Evolutionary conservation across 129 eudicot species (phyloP).

Genomic region (Helianthus tuberosus): DNA sequence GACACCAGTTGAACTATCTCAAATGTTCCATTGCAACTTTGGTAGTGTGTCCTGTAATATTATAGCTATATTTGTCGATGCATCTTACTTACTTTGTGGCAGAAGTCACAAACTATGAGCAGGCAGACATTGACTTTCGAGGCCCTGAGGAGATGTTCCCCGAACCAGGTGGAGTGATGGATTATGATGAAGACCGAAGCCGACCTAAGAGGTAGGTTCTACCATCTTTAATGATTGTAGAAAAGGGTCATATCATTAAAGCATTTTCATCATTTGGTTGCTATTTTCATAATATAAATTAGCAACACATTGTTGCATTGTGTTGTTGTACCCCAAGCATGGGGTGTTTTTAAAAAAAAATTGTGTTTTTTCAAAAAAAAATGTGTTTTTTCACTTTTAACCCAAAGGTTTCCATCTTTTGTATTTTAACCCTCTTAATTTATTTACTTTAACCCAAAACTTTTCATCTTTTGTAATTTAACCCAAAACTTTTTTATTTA

Average conservation of each 20-base stretch:
- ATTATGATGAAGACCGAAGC: constrained; percentile 49
- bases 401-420: too few relatives aligned
- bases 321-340: too few relatives aligned
- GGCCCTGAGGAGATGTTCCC: constrained; percentile 84
- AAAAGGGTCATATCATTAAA: constrained; percentile 1
- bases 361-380: too few relatives aligned
- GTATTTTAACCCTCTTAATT: too few relatives aligned
- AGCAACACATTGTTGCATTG: too few relatives aligned
- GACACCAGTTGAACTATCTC: not conserved
- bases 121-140: constrained; percentile 79
- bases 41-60: not conserved
- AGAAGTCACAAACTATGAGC: constrained; percentile 88
- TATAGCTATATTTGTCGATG: constrained; percentile 34
- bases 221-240: constrained; percentile 14
- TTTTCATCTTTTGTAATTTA: too few relatives aligned
- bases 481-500: too few relatives aligned
- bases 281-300: too few relatives aligned
- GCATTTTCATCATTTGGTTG: not conserved
- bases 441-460: too few relatives aligned
- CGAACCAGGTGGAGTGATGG: constrained; percentile 91
- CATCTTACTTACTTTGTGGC: constrained; percentile 72
- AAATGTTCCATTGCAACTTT: constrained; percentile 18
- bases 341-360: too few relatives aligned
- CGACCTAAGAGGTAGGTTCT: constrained; percentile 36
- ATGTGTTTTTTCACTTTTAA: too few relatives aligned